Percentiles rank a stretch among this genome's conserved stretches.
phyloP scores from a whole-genome alignment of 805 yeast species.

The Nakazawaea molendinolei region DNA sequence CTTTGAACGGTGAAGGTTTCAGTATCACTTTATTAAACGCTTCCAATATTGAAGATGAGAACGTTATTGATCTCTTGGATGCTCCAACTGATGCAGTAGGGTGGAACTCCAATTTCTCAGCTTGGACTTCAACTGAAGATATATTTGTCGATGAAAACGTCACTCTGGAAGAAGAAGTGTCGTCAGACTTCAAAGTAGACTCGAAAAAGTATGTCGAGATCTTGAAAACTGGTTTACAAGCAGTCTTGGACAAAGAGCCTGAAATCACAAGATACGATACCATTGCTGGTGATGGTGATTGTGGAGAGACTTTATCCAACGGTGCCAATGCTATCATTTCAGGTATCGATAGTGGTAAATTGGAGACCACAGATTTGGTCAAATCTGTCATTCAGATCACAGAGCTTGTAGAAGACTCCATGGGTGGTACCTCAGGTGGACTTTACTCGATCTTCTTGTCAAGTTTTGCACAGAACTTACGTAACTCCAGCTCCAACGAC shows the following conservation, averaged over 20 bases:
- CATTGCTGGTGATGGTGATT: conserved; percentile 37
- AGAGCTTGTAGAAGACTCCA: conserved; percentile 73
- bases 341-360: conserved; percentile 29
- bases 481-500: conserved; percentile 34
- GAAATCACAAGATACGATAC: conserved; percentile 35
- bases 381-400: conserved; percentile 65
- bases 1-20: conserved; percentile 89
- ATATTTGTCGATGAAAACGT: conserved; percentile 24
- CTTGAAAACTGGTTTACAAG: conserved; percentile 43
- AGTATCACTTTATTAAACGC: conserved; percentile 76
- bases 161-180: conserved; percentile 25
- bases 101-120: conserved; percentile 51
- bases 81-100: conserved; percentile 74
- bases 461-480: conserved; percentile 54
- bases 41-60: conserved; percentile 40
- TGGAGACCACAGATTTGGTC: conserved; percentile 42
- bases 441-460: conserved; percentile 80
- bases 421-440: conserved; percentile 99
- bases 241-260: conserved; percentile 53
- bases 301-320: conserved; percentile 30
- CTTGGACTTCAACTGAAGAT: conserved; percentile 18
- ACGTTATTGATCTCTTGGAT: conserved; percentile 54
- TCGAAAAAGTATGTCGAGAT: conserved; percentile 24
- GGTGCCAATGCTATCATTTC: conserved; percentile 26
- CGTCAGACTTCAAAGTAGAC: conserved; percentile 23